Base-by-base conservation (phyloP, 106 monocot species). In the Phalaenopsis equestris region DNA sequence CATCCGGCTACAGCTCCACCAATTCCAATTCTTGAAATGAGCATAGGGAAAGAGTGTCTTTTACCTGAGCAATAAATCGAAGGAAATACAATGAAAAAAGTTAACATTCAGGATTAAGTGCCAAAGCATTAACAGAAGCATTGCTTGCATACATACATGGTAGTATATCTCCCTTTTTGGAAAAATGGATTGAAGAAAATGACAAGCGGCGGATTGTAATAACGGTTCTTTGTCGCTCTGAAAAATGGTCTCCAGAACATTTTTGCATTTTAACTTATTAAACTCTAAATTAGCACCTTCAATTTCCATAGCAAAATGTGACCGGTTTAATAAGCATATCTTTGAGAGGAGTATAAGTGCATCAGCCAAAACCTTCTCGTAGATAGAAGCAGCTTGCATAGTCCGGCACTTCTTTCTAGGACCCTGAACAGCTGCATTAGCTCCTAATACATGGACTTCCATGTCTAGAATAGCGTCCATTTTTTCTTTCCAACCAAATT, bases 401-500 rank as follows among this genome's bases (percentile, higher is more conserved):
- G 55, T 83, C 46, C 82, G 85, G 58, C 36, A 55, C 55, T 86
- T 99, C 75, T 91, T 93, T 78, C 81, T 86, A 56, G 76, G 56
- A 37, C 86, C 87, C 46, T 43, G 55, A 23, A 55, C 16, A 83
- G 75, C 84, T 75, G 86, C 87, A 79, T 52, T 83, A 56, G 82
- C 80, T 73, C 84, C 87, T 61, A 88, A 85, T 56, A 80, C 85
- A 85, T 89, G 83, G 38, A 87, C 86, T 84, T 98, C 98, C 91
- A 99, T 92, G 80, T 95, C 93, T 19, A 99, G 83, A 49, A 93
- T 81, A 36, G 90, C 89, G 83, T 99, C 99, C 95, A 99, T 90
- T 87, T 99, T 99, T 67, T 99, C 95, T 84, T 99, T 99, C 99
- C 99, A 99, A 72, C 99, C 95, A 99, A 95, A 99, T 73, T 99